phyloP scores from a whole-genome alignment of 495 filamentous ascomycete genomes.

The Daldinia vernicosa region DNA sequence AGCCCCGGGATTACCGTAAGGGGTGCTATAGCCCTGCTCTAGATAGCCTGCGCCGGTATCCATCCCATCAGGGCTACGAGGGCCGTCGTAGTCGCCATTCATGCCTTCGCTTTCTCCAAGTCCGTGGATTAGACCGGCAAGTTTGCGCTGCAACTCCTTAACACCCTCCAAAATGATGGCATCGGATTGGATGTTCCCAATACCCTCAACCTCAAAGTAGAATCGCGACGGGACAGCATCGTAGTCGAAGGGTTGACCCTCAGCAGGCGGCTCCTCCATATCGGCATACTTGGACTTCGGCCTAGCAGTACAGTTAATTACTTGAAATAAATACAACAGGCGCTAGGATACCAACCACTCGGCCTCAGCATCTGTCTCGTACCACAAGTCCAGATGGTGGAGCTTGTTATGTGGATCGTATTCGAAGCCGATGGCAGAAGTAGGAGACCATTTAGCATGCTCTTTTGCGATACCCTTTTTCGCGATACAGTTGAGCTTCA shows the following conservation, averaged over 20 bases:
- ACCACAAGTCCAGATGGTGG: constrained; percentile 90
- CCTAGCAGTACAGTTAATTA: constrained; percentile 59
- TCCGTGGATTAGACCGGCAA: constrained; percentile 82
- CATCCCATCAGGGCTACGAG: constrained; percentile 67
- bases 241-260: constrained; percentile 88
- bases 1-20: constrained; percentile 70
- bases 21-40: constrained; percentile 78
- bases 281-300: constrained; percentile 84
- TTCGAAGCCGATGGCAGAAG: constrained; percentile 92
- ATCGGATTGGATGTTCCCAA: constrained; percentile 87
- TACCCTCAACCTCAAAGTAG: constrained; percentile 92
- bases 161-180: constrained; percentile 88
- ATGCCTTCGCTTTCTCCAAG: constrained; percentile 65
- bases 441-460: constrained; percentile 96
- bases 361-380: constrained; percentile 79
- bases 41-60: constrained; percentile 62
- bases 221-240: constrained; percentile 84
- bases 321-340: neutral
- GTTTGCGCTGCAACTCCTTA: constrained; percentile 86
- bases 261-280: constrained; percentile 83
- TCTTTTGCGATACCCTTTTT: constrained; percentile 99
- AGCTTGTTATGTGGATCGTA: constrained; percentile 98
- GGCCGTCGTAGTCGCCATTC: constrained; percentile 66
- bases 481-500: constrained; percentile 88
- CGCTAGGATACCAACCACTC: constrained; percentile 80